Conservation (phyloP, 2,329 filamentous ascomycete species). For the Fusarium albosuccineum region DNA sequence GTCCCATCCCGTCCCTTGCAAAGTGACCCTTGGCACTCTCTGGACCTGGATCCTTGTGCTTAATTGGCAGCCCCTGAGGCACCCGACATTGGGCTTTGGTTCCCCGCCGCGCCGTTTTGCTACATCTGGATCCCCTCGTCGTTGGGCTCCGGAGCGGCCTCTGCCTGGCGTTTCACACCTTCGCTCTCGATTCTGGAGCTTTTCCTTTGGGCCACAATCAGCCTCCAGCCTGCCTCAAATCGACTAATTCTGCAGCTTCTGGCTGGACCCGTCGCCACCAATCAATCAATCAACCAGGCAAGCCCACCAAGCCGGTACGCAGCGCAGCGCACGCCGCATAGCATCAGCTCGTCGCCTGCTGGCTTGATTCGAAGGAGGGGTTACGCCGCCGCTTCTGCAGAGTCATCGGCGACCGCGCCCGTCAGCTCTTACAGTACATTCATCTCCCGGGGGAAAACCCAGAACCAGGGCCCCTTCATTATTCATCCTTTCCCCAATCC, state of each 20-base stretch:
- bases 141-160: slow-evolving; percentile 28
- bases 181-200: slow-evolving; percentile 18
- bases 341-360: slow-evolving; percentile 36
- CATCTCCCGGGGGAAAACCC: slow-evolving; percentile 37
- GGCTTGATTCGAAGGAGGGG: slow-evolving; percentile 42
- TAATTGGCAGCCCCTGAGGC: slow-evolving; percentile 34
- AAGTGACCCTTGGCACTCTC: slow-evolving; percentile 18
- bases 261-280: slow-evolving; percentile 24
- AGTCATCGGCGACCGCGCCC: slow-evolving; percentile 42
- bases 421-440: slow-evolving; percentile 42
- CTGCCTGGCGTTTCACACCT: slow-evolving; percentile 11
- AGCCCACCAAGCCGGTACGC: slow-evolving; percentile 35
- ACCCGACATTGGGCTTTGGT: slow-evolving; percentile 27
- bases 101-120: slow-evolving; percentile 28
- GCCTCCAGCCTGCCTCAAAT: slow-evolving; percentile 8
- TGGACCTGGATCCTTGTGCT: slow-evolving; percentile 32
- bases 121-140: slow-evolving; percentile 30
- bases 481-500: slow-evolving; percentile 44
- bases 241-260: slow-evolving; percentile 26
- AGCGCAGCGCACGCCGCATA: slow-evolving; percentile 36
- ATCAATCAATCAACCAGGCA: slow-evolving; percentile 25
- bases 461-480: slow-evolving; percentile 45
- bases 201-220: slow-evolving; percentile 19
- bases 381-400: slow-evolving; percentile 45
- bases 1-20: slow-evolving; percentile 15